Conservation (phyloP, 164 flowering plant genomes). For the Macadamia tetraphylla region DNA sequence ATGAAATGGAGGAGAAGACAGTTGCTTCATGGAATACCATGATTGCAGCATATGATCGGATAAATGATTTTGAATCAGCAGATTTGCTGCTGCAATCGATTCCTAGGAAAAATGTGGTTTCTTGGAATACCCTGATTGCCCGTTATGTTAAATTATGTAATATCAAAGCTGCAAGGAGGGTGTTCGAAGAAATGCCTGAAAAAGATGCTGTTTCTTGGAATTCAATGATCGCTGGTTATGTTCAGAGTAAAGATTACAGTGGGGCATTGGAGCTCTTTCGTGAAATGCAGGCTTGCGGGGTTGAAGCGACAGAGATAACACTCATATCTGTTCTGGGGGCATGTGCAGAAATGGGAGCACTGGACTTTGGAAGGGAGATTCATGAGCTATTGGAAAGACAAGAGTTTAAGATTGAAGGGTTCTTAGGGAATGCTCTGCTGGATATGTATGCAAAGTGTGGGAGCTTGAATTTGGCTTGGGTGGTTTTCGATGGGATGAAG, state of each 20-base stretch:
- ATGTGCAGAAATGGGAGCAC: constrained; percentile 40
- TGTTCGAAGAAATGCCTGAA: constrained; percentile 36
- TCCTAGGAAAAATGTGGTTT: constrained; percentile 40
- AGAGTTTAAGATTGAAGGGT: constrained; percentile 30
- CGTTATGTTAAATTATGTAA: constrained; percentile 23
- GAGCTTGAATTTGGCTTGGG: constrained; percentile 26
- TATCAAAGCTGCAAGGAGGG: constrained; percentile 26
- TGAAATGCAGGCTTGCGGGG: constrained; percentile 27
- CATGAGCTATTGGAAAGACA: constrained; percentile 28
- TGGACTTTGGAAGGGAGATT: constrained; percentile 34
- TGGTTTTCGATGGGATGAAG: constrained; percentile 31
- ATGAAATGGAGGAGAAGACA: constrained; percentile 39
- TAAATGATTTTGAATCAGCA: constrained; percentile 30
- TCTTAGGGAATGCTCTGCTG: constrained; percentile 36
- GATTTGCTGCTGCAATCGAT: constrained; percentile 26
- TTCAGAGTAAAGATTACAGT: constrained; percentile 22
- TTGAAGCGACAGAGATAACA: constrained; percentile 39
- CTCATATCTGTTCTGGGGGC: constrained; percentile 37
- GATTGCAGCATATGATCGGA: constrained; percentile 37
- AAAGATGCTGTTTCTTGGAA: constrained; percentile 49
- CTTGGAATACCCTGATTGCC: constrained; percentile 36
- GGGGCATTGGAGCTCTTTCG: constrained; percentile 32
- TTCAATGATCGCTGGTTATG: constrained; percentile 39
- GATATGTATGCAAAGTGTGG: constrained; percentile 59
- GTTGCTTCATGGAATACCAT: constrained; percentile 44